Conservation (phyloP, 2,329 filamentous ascomycete genomes). For the Botrytis deweyae region DNA sequence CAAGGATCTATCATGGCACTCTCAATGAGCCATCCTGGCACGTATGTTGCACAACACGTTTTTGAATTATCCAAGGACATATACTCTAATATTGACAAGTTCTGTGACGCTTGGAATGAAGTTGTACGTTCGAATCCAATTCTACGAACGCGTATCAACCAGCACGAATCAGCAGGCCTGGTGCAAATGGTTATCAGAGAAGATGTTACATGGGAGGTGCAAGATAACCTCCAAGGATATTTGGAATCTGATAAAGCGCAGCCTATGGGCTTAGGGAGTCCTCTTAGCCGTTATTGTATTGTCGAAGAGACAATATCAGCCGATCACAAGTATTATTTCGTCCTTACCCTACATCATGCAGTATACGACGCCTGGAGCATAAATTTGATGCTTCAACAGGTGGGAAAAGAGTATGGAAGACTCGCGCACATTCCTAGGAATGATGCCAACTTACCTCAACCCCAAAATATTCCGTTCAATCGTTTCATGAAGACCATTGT, state of each 20-base stretch:
- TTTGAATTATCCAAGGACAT: slow-evolving; percentile 28
- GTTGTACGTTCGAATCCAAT: slow-evolving; percentile 18
- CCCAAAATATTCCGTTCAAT: slow-evolving; percentile 29
- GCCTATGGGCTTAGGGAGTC: background rate
- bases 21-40: slow-evolving; percentile 36
- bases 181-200: slow-evolving; percentile 27
- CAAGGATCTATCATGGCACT: slow-evolving; percentile 43
- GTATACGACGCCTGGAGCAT: slow-evolving; percentile 57
- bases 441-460: slow-evolving; percentile 32
- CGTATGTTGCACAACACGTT: slow-evolving; percentile 40
- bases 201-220: slow-evolving; percentile 22
- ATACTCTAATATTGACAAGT: slow-evolving; percentile 24
- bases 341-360: slow-evolving; percentile 56
- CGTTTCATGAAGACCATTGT: slow-evolving; percentile 50
- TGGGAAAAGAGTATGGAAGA: slow-evolving; percentile 25
- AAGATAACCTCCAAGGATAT: slow-evolving; percentile 28
- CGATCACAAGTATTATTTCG: slow-evolving; percentile 41
- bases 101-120: slow-evolving; percentile 25
- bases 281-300: slow-evolving; percentile 14
- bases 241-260: slow-evolving; percentile 4
- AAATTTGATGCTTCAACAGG: slow-evolving; percentile 40
- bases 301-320: slow-evolving; percentile 20
- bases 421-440: slow-evolving; percentile 29
- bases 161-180: slow-evolving; percentile 32
- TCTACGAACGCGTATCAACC: slow-evolving; percentile 32